These are phyloP conservation scores for Paecilomyces variotii DNA, from an alignment of 2,329 filamentous ascomycete species.

Conservation along the genomic window DNA sequence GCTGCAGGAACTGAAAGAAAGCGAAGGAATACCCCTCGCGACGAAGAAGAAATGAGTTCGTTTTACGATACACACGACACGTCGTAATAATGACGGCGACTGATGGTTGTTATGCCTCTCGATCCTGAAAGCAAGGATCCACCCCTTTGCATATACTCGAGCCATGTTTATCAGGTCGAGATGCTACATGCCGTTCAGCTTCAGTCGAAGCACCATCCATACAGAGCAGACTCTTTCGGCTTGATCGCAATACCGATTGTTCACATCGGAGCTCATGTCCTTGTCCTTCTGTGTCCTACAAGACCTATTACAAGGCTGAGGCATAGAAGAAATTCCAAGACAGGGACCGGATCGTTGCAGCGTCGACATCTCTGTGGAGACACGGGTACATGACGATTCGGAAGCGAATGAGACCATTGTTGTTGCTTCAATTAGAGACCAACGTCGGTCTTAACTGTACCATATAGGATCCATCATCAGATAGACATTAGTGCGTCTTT, in stretches of 20 bases:
- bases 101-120: not conserved
- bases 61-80: not conserved
- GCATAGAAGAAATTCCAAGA: no score
- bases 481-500: no score
- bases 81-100: not conserved
- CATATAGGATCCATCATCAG: no score
- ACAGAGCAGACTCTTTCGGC: not conserved
- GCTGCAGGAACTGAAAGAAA: constrained; percentile 44
- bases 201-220: not conserved
- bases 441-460: no score
- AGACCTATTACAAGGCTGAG: not conserved
- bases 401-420: no score
- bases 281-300: not conserved
- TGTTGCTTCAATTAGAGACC: no score
- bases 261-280: not conserved
- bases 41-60: constrained; percentile 35
- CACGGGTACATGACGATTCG: no score
- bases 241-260: not conserved
- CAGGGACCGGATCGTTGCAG: no score
- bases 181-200: not conserved
- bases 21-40: constrained; percentile 31
- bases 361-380: no score
- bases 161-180: not conserved
- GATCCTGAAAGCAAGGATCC: not conserved
- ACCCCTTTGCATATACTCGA: not conserved